Evolutionary conservation across 2,329 filamentous ascomycete species (phyloP), one percentile per base, ranked within the genome.

Genomic region (Escovopsis sp.): DNA sequence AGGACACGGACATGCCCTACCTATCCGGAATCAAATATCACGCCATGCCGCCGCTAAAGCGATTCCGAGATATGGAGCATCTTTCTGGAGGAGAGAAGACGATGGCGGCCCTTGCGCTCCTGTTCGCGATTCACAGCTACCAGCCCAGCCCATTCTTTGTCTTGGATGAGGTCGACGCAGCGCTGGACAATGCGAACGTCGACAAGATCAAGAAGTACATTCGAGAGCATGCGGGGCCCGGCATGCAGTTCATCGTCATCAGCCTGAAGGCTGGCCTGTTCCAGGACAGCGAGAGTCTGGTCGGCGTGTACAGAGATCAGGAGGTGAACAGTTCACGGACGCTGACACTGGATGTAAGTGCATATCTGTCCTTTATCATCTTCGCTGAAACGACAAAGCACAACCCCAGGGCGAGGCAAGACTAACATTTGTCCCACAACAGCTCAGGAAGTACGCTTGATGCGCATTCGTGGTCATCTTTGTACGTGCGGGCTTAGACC

Each of bases 191-290:
- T 56, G 87, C 89, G 46, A 98, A 98, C 53, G 91, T 96, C 7
- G 81, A 86, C 51, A 87, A 93, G 58, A 88, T 98, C 61, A 91
- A 89, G 49, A 91, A 91, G 61, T 98, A 98, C 57, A 94, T 98
- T 47, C 77, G 82, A 32, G 86, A 94, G 55, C 88, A 98, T 62
- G 84, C 88, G 1, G 85, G 86, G 1, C 91, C 91, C 1, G 93
- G 93, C 12, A 96, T 96, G 87, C 91, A 98, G 61, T 98, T 98
- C 53, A 93, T 98, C 46, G 91, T 98, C 50, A 98, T 98, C 61
- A 87, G 80, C 65, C 72, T 98, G 58, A 98, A 98, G 72, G 84
- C 87, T 0, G 88, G 87, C 1, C 69, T 98, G 43, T 98, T 96
- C 66, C 88, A 98, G 64, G 84, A 93, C 60, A 94, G 86, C 56